Evolutionary conservation across 768 basidiomycete genomes (phyloP).

Genomic region (Boletus insuetus): DNA sequence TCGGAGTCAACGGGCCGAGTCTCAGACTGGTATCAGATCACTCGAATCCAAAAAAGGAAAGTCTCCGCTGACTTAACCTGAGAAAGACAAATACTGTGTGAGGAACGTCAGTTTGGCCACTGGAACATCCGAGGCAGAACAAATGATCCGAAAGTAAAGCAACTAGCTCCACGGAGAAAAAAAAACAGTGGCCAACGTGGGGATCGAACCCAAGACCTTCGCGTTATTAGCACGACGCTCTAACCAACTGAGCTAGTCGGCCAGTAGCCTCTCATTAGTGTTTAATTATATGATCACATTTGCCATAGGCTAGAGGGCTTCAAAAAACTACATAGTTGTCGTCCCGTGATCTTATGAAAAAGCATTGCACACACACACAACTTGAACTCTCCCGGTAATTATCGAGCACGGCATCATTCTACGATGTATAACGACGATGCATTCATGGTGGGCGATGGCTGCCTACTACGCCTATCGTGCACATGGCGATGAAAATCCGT

Average conservation of each 20-base stretch:
- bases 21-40: conserved; percentile 21
- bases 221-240: conserved; percentile 36
- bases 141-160: too few species aligned
- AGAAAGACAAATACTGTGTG: too few species aligned
- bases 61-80: too few species aligned
- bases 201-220: conserved; percentile 75
- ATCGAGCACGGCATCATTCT: too few species aligned
- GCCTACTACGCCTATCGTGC: conserved; percentile 48
- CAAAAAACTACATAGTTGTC: too few species aligned
- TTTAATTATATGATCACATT: too few species aligned
- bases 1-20: conserved; percentile 19
- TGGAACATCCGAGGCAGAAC: too few species aligned
- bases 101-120: too few species aligned
- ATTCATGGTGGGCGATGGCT: conserved; percentile 52
- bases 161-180: background rate
- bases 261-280: background rate
- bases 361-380: too few species aligned
- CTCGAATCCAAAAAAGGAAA: conserved; percentile 16
- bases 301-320: too few species aligned
- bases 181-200: conserved; percentile 57
- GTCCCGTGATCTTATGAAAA: too few species aligned
- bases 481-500: conserved; percentile 41
- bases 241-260: conserved; percentile 36
- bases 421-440: conserved; percentile 27
- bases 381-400: too few species aligned